Base-by-base conservation (phyloP, 768 basidiomycete genomes). In the Lactifluus echinatus region DNA sequence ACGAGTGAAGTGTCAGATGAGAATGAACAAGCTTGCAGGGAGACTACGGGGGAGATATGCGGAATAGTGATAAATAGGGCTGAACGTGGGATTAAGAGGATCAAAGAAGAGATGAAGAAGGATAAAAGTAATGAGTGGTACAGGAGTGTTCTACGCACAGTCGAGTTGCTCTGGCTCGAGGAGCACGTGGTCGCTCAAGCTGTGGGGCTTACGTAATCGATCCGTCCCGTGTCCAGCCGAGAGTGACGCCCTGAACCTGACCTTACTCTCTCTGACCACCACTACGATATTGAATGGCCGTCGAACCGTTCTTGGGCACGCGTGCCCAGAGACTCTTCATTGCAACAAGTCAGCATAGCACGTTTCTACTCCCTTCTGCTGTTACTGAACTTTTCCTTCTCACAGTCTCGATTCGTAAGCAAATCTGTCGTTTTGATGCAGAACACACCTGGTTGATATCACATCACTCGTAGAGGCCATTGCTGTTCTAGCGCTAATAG, bases 401-500 rank as follows among this genome's bases (percentile, higher is more conserved):
- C 4, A 12, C 46, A 55, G 54, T 55, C 15, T n/a, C 21, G 37
- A 14, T 48, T 5, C 54, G 54, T 55, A 47, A 48, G 54, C 12
- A 14, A n/a, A 40, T 14, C 23, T n/a, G n/a, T n/a, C n/a, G n/a
- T n/a, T n/a, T 8, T 26, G 29, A 24, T 19, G 29, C 17, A 28
- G n/a, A 14, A 19, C 26, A 56, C 24, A 19, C 12, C 37, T 8
- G 19, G 14, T 37, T 12, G 15, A 17, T 12, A 26, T 59, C 12
- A 45, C 33, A 24, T 56, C 49, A 31, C 43, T 42, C 64, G 45
- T 67, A 91, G 89, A 92, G 74, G 89, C 85, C 1, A 71, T 86
- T 46, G 75, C 84, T 8, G 87, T 93, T 33, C 73, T 91, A 47
- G 76, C 78, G 10, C 83, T 92, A 83, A 83, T 92, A 53, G 84